Percentiles rank a stretch among this genome's conserved stretches.
Evolutionary conservation across 805 yeast genomes (phyloP).

Genomic region (Pichia sporocuriosa): DNA sequence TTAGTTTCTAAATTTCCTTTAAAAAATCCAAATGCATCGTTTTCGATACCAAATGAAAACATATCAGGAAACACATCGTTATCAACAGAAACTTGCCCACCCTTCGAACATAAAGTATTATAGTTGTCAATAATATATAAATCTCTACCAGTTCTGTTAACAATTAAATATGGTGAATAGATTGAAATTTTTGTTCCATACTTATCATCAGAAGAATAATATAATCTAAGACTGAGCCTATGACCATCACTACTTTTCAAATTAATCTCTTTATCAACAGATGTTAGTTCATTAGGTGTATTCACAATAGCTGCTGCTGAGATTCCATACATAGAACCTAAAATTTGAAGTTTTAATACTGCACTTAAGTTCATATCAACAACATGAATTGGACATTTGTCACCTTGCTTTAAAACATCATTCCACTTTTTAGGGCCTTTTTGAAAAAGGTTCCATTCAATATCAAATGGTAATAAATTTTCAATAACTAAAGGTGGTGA

Average conservation of each 20-base stretch:
- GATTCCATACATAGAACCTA: constrained; percentile 51
- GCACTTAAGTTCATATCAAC: constrained; percentile 55
- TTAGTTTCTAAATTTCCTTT: constrained; percentile 41
- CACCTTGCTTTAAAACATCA: constrained; percentile 56
- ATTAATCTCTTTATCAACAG: constrained; percentile 36
- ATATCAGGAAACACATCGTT: constrained; percentile 46
- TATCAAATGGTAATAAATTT: constrained; percentile 77
- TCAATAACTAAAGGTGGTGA: constrained; percentile 84
- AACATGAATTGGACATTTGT: constrained; percentile 67
- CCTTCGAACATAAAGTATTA: constrained; percentile 44
- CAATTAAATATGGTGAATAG: constrained; percentile 78
- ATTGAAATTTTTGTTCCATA: constrained; percentile 61
- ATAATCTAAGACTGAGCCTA: constrained; percentile 52
- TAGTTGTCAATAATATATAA: constrained; percentile 49
- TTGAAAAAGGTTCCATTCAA: constrained; percentile 70
- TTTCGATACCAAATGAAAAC: constrained; percentile 72
- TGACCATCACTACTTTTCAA: constrained; percentile 60
- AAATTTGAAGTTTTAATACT: constrained; percentile 60
- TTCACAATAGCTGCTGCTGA: constrained; percentile 75
- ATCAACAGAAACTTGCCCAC: not conserved
- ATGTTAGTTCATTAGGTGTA: constrained; percentile 32
- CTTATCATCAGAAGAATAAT: constrained; percentile 47
- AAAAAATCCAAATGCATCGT: constrained; percentile 29
- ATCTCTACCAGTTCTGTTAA: constrained; percentile 72
- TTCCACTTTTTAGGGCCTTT: constrained; percentile 66